These are phyloP conservation scores for Coleophoma cylindrospora DNA, from an alignment of 2,329 filamentous ascomycete genomes.

Conservation along the genomic window DNA sequence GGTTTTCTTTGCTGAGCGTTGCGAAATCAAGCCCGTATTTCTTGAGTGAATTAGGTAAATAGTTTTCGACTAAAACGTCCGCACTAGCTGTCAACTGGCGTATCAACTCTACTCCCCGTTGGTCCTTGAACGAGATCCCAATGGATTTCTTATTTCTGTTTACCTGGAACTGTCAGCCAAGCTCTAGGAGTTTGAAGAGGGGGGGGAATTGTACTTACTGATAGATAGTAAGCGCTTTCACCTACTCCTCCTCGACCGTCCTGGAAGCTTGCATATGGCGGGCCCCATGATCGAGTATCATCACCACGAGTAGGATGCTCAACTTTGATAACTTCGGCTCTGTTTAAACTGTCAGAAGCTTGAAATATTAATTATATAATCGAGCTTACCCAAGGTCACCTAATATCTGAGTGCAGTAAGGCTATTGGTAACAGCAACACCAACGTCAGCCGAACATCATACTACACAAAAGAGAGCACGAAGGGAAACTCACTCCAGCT, in stretches of 20 bases:
- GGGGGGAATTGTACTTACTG: constrained; percentile 53
- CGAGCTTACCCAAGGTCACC: constrained; percentile 80
- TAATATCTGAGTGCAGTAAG: constrained; percentile 92
- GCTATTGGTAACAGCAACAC: constrained; percentile 42
- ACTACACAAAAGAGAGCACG: neutral
- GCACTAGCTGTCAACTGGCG: constrained; percentile 77
- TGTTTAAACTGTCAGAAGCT: constrained; percentile 30
- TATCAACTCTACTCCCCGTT: constrained; percentile 77
- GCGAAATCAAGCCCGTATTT: constrained; percentile 89
- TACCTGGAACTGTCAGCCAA: constrained; percentile 46
- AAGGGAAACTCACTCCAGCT: constrained; percentile 26
- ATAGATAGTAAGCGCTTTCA: constrained; percentile 89
- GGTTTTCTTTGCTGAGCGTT: constrained; percentile 73
- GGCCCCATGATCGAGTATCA: constrained; percentile 92
- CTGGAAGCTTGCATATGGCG: constrained; percentile 78
- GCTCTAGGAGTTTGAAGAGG: neutral
- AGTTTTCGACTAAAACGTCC: constrained; percentile 93
- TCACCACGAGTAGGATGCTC: constrained; percentile 88
- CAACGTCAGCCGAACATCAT: neutral
- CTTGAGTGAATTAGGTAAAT: constrained; percentile 78
- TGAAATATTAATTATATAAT: neutral
- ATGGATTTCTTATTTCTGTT: constrained; percentile 96
- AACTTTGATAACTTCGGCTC: constrained; percentile 91
- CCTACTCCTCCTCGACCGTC: constrained; percentile 62
- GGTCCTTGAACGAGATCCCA: constrained; percentile 80